Percentiles rank a stretch among this genome's conserved stretches.
Evolutionary conservation across 1,139 yeast species (phyloP).

Genomic region (Saccharomyces hybrid): DNA sequence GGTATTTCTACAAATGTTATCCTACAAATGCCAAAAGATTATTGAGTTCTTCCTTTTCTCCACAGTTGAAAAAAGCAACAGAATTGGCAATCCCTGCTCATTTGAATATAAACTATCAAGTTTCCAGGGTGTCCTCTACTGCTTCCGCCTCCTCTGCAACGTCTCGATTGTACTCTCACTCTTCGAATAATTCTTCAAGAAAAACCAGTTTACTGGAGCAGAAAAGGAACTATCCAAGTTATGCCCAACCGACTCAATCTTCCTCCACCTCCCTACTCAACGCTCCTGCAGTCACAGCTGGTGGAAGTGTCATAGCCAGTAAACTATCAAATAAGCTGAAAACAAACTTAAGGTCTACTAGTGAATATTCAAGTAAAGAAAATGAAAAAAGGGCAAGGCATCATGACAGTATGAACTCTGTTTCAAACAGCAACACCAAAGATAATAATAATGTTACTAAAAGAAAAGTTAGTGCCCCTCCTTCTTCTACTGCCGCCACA

Average conservation of each 20-base stretch:
- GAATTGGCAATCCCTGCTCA: slow-evolving; percentile 47
- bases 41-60: slow-evolving; percentile 33
- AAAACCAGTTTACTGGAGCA: slow-evolving; percentile 2
- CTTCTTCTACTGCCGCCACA: slow-evolving; percentile 5
- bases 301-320: not conserved
- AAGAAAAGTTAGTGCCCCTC: slow-evolving; percentile 24
- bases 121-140: slow-evolving; percentile 6
- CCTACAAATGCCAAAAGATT: slow-evolving; percentile 38
- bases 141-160: slow-evolving; percentile 9
- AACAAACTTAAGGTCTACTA: slow-evolving; percentile 19
- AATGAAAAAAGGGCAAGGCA: slow-evolving; percentile 1
- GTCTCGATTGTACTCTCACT: slow-evolving; percentile 8
- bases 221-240: slow-evolving; percentile 21
- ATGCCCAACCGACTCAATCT: slow-evolving; percentile 31
- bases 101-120: slow-evolving; percentile 22
- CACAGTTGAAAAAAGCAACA: slow-evolving; percentile 47
- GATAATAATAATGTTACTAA: slow-evolving; percentile 3
- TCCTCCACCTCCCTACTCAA: slow-evolving; percentile 6
- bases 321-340: slow-evolving; percentile 11
- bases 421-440: slow-evolving; percentile 5
- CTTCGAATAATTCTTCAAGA: slow-evolving; percentile 12
- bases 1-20: slow-evolving; percentile 54
- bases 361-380: slow-evolving; percentile 18
- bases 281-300: not conserved
- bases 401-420: slow-evolving; percentile 1